Conservation (phyloP, 805 yeast species). For the Kodamaea hsintzibuensis region DNA sequence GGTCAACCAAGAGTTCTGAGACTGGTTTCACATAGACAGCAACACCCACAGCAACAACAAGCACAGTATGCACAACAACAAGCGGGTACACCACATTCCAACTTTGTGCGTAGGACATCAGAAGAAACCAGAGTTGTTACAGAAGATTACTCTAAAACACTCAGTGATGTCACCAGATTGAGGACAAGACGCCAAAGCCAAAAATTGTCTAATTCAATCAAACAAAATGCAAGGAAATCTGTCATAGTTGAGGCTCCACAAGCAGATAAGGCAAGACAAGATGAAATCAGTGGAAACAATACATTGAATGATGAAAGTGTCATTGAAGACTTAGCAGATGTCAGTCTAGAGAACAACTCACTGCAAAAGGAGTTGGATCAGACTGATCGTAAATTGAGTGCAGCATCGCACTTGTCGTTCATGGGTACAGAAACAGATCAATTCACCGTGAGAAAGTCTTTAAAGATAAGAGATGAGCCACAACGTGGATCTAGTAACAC, state of each 20-base stretch:
- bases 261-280: constrained; percentile 38
- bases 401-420: constrained; percentile 32
- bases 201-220: constrained; percentile 52
- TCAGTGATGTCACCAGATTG: constrained; percentile 74
- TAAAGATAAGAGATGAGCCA: constrained; percentile 40
- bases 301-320: constrained; percentile 16
- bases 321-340: constrained; percentile 17
- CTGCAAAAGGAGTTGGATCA: constrained; percentile 5
- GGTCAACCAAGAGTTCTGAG: constrained; percentile 5
- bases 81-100: neutral
- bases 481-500: constrained; percentile 31
- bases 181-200: constrained; percentile 72
- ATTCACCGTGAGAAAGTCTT: constrained; percentile 24
- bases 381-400: constrained; percentile 19
- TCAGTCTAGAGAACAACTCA: constrained; percentile 1
- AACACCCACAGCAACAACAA: neutral
- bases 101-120: constrained; percentile 3
- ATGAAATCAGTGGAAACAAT: constrained; percentile 15
- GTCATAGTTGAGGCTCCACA: constrained; percentile 64
- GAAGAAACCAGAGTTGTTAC: constrained; percentile 12
- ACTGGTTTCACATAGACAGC: constrained; percentile 1
- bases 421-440: constrained; percentile 28
- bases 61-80: neutral
- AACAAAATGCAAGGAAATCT: constrained; percentile 65
- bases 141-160: constrained; percentile 62